phyloP scores from a whole-genome alignment of 306 rosid genomes.

The Vicia villosa region DNA sequence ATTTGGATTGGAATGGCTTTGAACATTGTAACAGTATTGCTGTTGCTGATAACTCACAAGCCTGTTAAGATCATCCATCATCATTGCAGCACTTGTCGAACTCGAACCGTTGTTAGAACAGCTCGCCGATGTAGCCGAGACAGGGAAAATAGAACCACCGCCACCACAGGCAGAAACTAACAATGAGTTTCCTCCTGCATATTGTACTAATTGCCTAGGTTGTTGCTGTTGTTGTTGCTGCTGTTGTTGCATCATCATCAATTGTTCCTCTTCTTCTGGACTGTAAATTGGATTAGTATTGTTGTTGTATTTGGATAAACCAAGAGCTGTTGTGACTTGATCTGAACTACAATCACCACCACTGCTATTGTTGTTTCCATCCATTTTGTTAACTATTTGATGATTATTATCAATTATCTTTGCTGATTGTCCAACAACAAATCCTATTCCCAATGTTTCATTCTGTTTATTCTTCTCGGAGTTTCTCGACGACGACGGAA shows the following conservation, averaged over 20 bases:
- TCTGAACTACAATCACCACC: not conserved
- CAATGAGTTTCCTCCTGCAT: not conserved
- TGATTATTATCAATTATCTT: not conserved
- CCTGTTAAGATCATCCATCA: conserved; percentile 78
- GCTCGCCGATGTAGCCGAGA: not conserved
- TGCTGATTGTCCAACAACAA: not conserved
- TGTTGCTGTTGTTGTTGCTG: conserved; percentile 27
- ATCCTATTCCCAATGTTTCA: not conserved
- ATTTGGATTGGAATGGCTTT: conserved; percentile 9
- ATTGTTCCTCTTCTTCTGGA: conserved; percentile 47
- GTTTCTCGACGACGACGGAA: not conserved
- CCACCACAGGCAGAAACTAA: not conserved
- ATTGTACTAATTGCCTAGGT: not conserved
- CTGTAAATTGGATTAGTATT: not conserved
- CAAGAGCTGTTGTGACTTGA: conserved; percentile 51
- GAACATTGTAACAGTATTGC: conserved; percentile 43
- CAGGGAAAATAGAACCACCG: not conserved
- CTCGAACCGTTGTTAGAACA: not conserved
- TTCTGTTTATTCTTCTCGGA: conserved; percentile 8
- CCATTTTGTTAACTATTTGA: not conserved
- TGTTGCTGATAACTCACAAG: conserved; percentile 65
- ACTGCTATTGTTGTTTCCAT: not conserved
- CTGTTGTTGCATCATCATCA: conserved; percentile 51
- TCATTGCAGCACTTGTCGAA: not conserved
- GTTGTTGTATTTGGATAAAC: conserved; percentile 58